Conservation (phyloP, 1,139 yeast species). For the Saccharomyces uvarum region DNA sequence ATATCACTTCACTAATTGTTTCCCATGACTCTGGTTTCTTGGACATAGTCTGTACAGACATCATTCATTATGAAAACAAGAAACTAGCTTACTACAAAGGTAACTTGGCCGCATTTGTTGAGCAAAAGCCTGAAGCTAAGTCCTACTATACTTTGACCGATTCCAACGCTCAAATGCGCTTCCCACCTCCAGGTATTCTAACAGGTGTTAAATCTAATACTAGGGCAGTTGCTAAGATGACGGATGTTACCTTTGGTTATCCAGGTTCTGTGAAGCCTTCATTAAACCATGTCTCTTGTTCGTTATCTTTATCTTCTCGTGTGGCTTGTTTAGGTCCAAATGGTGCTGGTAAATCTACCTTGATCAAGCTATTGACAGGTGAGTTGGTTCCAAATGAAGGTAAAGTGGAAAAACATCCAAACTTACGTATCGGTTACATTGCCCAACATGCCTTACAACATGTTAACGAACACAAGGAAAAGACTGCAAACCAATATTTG, state of each 20-base stretch:
- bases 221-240: constrained; percentile 88
- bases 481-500: constrained; percentile 92
- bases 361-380: constrained; percentile 86
- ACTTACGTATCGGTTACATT: constrained; percentile 94
- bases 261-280: constrained; percentile 89
- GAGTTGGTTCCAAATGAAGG: constrained; percentile 83
- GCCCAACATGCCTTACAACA: constrained; percentile 98
- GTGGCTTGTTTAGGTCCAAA: constrained; percentile 96
- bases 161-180: constrained; percentile 89
- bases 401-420: constrained; percentile 94
- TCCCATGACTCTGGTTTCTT: constrained; percentile 97
- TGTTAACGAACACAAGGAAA: constrained; percentile 93
- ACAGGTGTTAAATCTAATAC: constrained; percentile 94
- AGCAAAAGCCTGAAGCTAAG: constrained; percentile 90
- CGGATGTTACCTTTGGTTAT: constrained; percentile 77
- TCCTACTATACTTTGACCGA: constrained; percentile 94
- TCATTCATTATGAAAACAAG: constrained; percentile 92
- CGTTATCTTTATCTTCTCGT: constrained; percentile 84
- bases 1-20: constrained; percentile 89
- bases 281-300: constrained; percentile 69
- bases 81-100: constrained; percentile 94
- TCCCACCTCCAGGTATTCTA: constrained; percentile 96
- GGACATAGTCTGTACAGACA: constrained; percentile 92
- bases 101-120: constrained; percentile 85
- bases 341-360: constrained; percentile 97